Conservation (phyloP, 2,329 filamentous ascomycete species). For the Claviceps digitariae region DNA sequence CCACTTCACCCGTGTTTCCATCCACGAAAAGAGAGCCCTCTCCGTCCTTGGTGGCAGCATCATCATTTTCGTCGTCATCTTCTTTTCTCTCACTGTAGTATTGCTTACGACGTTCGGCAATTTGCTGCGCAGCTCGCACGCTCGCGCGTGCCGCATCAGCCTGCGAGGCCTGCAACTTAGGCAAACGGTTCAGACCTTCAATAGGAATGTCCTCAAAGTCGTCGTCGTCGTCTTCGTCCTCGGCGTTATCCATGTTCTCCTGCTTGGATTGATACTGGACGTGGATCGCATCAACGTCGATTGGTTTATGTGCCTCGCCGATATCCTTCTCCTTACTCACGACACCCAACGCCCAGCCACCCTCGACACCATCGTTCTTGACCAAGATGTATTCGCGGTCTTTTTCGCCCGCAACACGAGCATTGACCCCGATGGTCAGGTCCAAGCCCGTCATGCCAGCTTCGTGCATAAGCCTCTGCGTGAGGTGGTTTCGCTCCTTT, state of each 20-base stretch:
- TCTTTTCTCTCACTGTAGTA: slow-evolving; percentile 12
- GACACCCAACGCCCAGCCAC: slow-evolving; percentile 90
- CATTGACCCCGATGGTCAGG: slow-evolving; percentile 50
- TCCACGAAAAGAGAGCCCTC: slow-evolving; percentile 37
- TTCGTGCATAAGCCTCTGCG: slow-evolving; percentile 86
- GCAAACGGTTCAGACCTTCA: slow-evolving; percentile 73
- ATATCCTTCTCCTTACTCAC: slow-evolving; percentile 74
- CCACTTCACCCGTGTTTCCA: slow-evolving; percentile 14
- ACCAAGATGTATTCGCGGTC: slow-evolving; percentile 91
- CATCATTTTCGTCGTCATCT: slow-evolving; percentile 3
- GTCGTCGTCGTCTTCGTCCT: slow-evolving; percentile 56
- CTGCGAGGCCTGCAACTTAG: slow-evolving; percentile 32
- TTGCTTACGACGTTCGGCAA: slow-evolving; percentile 14
- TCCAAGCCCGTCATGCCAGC: slow-evolving; percentile 78
- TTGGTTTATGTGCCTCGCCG: slow-evolving; percentile 72
- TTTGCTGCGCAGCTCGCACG: slow-evolving; percentile 14
- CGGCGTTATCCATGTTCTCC: slow-evolving; percentile 34
- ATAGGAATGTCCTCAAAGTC: slow-evolving; percentile 91
- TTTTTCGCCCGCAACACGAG: slow-evolving; percentile 68
- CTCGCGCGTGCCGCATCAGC: slow-evolving; percentile 10
- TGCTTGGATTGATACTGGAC: slow-evolving; percentile 43
- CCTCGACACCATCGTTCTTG: slow-evolving; percentile 88
- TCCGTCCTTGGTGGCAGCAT: slow-evolving; percentile 25
- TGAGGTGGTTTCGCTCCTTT: slow-evolving; percentile 82
- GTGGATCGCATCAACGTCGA: slow-evolving; percentile 66